Base-by-base conservation (phyloP, 1,139 yeast genomes). In the Yamadazyma diospyri region DNA sequence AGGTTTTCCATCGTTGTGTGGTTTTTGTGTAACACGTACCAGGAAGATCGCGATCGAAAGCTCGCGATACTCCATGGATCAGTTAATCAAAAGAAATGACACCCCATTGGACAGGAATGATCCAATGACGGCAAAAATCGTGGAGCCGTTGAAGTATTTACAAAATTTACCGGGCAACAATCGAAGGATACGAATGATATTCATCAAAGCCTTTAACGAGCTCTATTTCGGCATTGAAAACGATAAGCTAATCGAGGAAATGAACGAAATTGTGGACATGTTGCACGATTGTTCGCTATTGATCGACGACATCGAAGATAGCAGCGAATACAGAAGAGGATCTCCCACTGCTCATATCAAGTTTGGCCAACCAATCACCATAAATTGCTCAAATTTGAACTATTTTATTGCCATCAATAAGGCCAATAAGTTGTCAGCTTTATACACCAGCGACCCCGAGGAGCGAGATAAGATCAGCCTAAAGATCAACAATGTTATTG, bases 221-320 rank as follows among this genome's bases (percentile, higher is more conserved):
- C 38, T 54, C 16, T 61, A 53, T 39, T 63, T 55, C 39, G 45
- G 50, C 12, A 57, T 62, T 22, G 43, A 45, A 9, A 45, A 45
- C 6, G 44, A 38, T 6, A 35, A 37, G 15, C 32, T 55, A 19
- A 41, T 59, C 10, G 33, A 37, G 3, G 43, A 36, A 14, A 54
- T 59, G 23, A 51, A 53, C 28, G 51, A 49, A 16, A 42, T 59
- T 6, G 53, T 59, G 11, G 52, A 59, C 8, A 50, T 55, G 9
- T 50, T 59, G 22, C 65, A 59, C 31, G 57, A 57, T 26, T 47
- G 59, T 23, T 57, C 63, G 5, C 48, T 59, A 30, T 40, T 59
- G 10, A 76, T 88, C 19, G 97, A 88, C 54, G 97, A 88, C 50
- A 84, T 88, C 19, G 97, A 88, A 51, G 97, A 88, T 53, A 66